Conservation (phyloP, 78 protist species). For the Protostelium mycophagum region DNA sequence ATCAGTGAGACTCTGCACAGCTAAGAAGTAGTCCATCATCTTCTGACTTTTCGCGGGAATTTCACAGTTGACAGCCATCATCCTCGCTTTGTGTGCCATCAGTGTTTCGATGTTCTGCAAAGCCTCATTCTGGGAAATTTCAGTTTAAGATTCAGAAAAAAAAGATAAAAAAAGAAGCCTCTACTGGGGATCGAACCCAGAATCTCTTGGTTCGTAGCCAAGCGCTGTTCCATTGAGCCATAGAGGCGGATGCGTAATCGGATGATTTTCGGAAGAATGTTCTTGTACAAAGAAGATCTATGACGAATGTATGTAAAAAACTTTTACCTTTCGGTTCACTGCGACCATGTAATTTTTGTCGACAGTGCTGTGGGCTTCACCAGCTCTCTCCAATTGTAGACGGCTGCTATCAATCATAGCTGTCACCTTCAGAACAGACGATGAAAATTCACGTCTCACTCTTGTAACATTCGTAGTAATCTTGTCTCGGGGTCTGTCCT, state of each 20-base stretch:
- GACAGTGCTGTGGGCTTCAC: background rate
- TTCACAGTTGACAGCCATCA: background rate
- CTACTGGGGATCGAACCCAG: too few species aligned
- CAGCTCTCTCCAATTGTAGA: background rate
- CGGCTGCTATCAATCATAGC: background rate
- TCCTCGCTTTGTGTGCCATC: background rate
- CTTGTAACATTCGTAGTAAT: background rate
- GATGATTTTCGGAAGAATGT: background rate
- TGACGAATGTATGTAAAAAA: too few species aligned
- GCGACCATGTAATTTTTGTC: background rate
- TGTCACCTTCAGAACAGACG: background rate
- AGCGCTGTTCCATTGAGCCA: background rate
- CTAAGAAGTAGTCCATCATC: background rate
- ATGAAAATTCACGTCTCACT: background rate
- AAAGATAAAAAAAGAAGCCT: too few species aligned
- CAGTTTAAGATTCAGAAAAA: too few species aligned
- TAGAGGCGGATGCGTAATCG: background rate
- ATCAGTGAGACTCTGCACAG: background rate
- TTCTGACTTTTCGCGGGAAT: background rate
- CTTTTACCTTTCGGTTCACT: background rate
- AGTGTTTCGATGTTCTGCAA: too few species aligned
- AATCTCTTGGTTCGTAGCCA: background rate
- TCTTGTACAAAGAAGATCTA: too few species aligned
- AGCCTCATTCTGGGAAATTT: too few species aligned
- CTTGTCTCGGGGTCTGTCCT: background rate